These are phyloP conservation scores for Skeletonema grethae DNA, from an alignment of 108 stramenopile genomes.

Conservation along the genomic window DNA sequence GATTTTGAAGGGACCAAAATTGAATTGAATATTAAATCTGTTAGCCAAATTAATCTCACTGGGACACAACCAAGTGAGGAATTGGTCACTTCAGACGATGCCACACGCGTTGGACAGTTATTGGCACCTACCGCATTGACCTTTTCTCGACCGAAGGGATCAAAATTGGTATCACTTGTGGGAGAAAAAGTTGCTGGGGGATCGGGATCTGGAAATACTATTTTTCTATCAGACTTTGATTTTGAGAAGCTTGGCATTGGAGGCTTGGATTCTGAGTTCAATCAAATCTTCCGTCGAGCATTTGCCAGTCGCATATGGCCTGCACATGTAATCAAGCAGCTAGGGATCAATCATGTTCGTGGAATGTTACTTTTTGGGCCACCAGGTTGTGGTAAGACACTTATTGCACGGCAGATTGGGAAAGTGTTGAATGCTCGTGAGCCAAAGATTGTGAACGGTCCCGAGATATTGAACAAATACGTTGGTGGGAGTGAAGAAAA, in stretches of 20 bases:
- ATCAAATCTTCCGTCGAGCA: constrained; percentile 97
- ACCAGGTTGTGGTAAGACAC: constrained; percentile 94
- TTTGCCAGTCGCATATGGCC: constrained; percentile 98
- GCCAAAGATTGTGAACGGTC: constrained; percentile 99
- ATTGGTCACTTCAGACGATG: constrained; percentile 3
- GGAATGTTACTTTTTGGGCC: constrained; percentile 97
- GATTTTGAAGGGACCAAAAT: constrained; percentile 92
- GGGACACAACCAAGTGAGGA: constrained; percentile 35
- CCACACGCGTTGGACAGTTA: constrained; percentile 60
- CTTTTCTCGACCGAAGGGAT: constrained; percentile 64
- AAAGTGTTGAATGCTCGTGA: constrained; percentile 96
- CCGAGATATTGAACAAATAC: constrained; percentile 97
- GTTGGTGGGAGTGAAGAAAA: constrained; percentile 97
- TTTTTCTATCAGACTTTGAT: constrained; percentile 94
- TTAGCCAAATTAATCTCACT: constrained; percentile 52
- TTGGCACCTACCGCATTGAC: constrained; percentile 63
- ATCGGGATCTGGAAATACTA: constrained; percentile 62
- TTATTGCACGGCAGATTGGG: constrained; percentile 98
- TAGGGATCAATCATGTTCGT: constrained; percentile 98
- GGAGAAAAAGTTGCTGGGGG: constrained; percentile 75
- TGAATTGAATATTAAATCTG: constrained; percentile 58
- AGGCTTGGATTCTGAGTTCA: constrained; percentile 96
- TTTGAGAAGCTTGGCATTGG: constrained; percentile 98
- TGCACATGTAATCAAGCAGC: constrained; percentile 89
- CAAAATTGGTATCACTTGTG: constrained; percentile 44